Evolutionary conservation across 768 basidiomycete genomes (phyloP), one percentile per base, ranked within the genome.

Genomic region (Tubosaeta sp.): DNA sequence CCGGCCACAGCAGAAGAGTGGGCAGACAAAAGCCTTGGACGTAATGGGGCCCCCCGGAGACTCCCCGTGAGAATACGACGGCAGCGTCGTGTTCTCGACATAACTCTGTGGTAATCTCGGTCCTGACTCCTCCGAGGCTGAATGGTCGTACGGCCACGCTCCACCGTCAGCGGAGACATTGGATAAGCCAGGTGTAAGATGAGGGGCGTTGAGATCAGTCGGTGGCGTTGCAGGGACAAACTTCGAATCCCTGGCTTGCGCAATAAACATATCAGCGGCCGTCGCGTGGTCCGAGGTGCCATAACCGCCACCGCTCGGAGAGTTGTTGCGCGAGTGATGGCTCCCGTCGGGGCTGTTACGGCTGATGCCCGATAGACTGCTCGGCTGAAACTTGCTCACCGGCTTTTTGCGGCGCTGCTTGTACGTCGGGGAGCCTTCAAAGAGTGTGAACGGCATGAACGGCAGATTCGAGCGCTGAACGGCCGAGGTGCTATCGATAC

Each of bases 401-500:
- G 76, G 76, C 66, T 88, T 90, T 75, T 90, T 90, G 57, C 87
- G 79, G 24, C 94, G 78, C 62, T 89, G 86, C 71, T 96, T 96
- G 75, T 96, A 96, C 3, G 82, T 80, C 5, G 91, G 86, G 54
- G 82, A 86, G 13, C 92, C 92, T 65, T 90, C 87, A 46, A 91
- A 86, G 41, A 91, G 71, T n/a, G 86, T 81, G 63, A 87, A 78
- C 24, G 76, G 77, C 66, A 85, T 80, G 69, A 86, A 80, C 14
- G 81, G 71, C 34, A 60, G 46, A 31, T 49, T 48, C 12, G 61
- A 27, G 25, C 54, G 56, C 24, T 69, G 67, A 24, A 46, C 35
- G 36, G 53, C 27, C 4, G 66, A 54, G 11, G 57, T 52, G 36
- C 53, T 56, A 6, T 70, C 67, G 58, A 67, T 59, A 48, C 58